Conservation (phyloP, 257 asterid genomes). For the Galeopsis tetrahit region DNA sequence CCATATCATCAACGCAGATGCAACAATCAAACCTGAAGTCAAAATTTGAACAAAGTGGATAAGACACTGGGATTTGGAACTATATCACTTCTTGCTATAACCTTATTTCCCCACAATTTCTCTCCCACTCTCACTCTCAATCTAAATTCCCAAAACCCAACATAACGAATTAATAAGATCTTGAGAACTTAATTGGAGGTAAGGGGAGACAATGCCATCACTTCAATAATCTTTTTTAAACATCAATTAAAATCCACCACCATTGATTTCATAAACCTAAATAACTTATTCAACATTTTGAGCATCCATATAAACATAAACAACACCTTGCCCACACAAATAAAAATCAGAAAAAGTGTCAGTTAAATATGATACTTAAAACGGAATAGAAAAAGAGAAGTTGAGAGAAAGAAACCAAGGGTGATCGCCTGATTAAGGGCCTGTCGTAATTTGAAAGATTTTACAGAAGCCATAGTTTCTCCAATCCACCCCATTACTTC, state of each 20-base stretch:
- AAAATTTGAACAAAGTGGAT: slow-evolving; percentile 18
- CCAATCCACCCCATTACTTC: slow-evolving; percentile 55
- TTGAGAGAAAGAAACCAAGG: slow-evolving; percentile 49
- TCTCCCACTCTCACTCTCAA: neutral
- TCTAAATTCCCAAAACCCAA: neutral
- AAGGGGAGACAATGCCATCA: neutral
- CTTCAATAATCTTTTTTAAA: neutral
- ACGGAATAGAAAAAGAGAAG: neutral
- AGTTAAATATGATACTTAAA: neutral
- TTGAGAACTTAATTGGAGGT: neutral
- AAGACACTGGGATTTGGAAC: neutral
- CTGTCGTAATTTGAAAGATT: slow-evolving; percentile 56
- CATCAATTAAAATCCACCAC: neutral
- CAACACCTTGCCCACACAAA: neutral
- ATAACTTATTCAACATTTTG: neutral
- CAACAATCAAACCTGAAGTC: slow-evolving; percentile 55
- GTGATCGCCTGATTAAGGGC: slow-evolving; percentile 54
- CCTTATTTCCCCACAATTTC: too few species aligned
- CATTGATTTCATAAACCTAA: neutral
- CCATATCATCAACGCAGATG: slow-evolving; percentile 69
- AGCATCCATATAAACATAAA: neutral
- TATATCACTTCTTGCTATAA: slow-evolving; percentile 1
- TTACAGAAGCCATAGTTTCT: slow-evolving; percentile 44
- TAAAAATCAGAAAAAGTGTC: neutral
- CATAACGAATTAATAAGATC: neutral